A percentile compares a stretch with the other conserved stretches of the same genome.
Conservation (phyloP, 176 grass and related monocot species). For the Melocanna baccifera region DNA sequence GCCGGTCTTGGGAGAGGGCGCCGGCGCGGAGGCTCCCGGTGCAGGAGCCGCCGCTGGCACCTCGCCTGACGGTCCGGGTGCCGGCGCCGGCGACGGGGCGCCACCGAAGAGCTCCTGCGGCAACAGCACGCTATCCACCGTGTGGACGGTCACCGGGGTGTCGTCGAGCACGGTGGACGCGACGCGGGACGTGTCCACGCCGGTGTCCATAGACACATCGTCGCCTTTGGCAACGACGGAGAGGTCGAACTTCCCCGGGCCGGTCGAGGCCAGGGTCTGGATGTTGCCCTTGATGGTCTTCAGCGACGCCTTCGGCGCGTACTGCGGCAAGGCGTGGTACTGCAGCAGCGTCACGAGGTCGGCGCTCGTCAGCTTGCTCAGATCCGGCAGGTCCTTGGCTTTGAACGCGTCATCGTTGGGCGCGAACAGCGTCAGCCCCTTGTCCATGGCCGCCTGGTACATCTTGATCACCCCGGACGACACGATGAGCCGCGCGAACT, state of each 20-base stretch:
- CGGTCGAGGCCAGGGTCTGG: conserved; percentile 66
- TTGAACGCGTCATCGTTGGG: conserved; percentile 95
- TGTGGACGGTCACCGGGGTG: conserved; percentile 67
- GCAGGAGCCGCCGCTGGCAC: conserved; percentile 29
- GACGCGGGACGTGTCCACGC: conserved; percentile 78
- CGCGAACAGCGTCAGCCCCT: conserved; percentile 81
- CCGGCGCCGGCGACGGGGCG: conserved; percentile 51
- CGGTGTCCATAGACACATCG: conserved; percentile 79
- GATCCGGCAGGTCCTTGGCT: conserved; percentile 63
- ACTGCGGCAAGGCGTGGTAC: conserved; percentile 89
- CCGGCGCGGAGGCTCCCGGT: conserved; percentile 17
- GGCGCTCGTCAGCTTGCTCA: conserved; percentile 64
- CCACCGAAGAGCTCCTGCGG: conserved; percentile 63
- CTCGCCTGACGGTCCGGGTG: conserved; percentile 29
- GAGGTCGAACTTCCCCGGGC: conserved; percentile 77
- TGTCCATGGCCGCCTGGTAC: conserved; percentile 89
- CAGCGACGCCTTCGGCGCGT: conserved; percentile 88
- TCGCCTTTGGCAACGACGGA: conserved; percentile 69
- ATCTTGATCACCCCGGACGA: conserved; percentile 77
- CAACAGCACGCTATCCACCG: conserved; percentile 71
- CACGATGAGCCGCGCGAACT: conserved; percentile 61
- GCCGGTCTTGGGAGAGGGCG: conserved; percentile 33
- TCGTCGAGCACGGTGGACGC: conserved; percentile 81
- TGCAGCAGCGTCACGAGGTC: conserved; percentile 82
- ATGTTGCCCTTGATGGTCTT: conserved; percentile 62